Percentiles rank a stretch among this genome's conserved stretches.
Evolutionary conservation across 2,329 filamentous ascomycete genomes (phyloP).

Genomic region (Exophiala phaeomuriformis): DNA sequence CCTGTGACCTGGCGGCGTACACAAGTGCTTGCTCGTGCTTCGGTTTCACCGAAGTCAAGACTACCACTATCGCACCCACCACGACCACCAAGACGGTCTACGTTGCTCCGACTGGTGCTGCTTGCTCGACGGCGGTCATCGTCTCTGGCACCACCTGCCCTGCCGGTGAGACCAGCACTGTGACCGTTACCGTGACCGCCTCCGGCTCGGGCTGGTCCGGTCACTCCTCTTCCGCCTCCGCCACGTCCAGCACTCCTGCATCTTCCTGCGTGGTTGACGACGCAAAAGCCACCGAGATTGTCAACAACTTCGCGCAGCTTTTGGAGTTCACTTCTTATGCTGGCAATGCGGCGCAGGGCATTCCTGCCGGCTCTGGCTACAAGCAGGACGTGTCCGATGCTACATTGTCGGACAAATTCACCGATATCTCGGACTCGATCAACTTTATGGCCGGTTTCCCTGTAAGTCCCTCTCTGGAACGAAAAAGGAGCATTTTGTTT

Average conservation of each 20-base stretch:
- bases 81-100: slow-evolving; percentile 27
- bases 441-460: slow-evolving; percentile 28
- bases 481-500: background rate
- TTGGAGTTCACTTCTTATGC: slow-evolving; percentile 23
- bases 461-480: slow-evolving; percentile 18
- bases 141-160: slow-evolving; percentile 17
- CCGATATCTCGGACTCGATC: slow-evolving; percentile 27
- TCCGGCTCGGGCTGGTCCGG: background rate
- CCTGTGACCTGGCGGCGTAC: slow-evolving; percentile 22
- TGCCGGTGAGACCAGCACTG: slow-evolving; percentile 3
- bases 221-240: background rate
- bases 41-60: slow-evolving; percentile 23
- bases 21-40: slow-evolving; percentile 23
- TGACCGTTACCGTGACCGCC: background rate
- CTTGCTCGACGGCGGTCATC: background rate
- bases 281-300: slow-evolving; percentile 16
- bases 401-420: slow-evolving; percentile 20
- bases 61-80: slow-evolving; percentile 23
- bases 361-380: slow-evolving; percentile 19
- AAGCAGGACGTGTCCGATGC: slow-evolving; percentile 18
- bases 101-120: slow-evolving; percentile 17
- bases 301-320: slow-evolving; percentile 21
- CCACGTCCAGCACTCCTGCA: background rate
- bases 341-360: slow-evolving; percentile 1
- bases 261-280: slow-evolving; percentile 18